Evolutionary conservation across 139 green algal species (phyloP), one percentile per base, ranked within the genome.

Genomic region (Volvox africanus): DNA sequence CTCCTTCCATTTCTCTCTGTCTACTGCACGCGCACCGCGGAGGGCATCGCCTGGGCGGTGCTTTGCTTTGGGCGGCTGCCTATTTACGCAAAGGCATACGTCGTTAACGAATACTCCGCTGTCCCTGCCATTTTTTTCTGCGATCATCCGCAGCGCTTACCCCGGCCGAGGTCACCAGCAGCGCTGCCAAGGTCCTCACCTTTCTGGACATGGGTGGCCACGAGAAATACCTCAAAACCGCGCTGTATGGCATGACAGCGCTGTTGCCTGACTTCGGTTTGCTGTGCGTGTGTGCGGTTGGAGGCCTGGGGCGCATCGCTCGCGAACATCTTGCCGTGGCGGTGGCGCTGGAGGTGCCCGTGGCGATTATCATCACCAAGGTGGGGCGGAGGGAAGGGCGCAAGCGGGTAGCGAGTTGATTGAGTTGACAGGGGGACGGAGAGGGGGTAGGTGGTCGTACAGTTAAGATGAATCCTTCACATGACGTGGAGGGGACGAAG

Each of bases 191-290:
- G 35, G 87, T 97, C 87, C 82, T 98, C 62, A 96, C 95, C 55
- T 96, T 98, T 71, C 95, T 98, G 32, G 97, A 99, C 91, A 93
- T 98, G 76, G 96, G 96, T 13, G 97, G 97, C n/a, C 95, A 97
- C 78, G 92, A 96, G 91, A 92, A 94, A 28, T 98, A 95, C 94
- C 92, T 97, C 37, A 99, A 98, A 94, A 98, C 97, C 0, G 92
- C 95, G 21, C 91, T 98, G 86, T 97, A 97, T 84, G 97, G 94
- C 78, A 87, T 95, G 90, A 96, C 93, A 17, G 93, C 89, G 79
- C 86, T 93, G 82, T 88, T 96, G 90, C 93, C 93, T 28, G 96
- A 99, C 91, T 97, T 96, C 62, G 88, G 93, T n/a, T 88, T 99
- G 93, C 93, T 99, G 73, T 97, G 94, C 80, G 93, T 98, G 17